Base-by-base conservation (phyloP, 169 alveolate species). In the Fabrea salina region DNA sequence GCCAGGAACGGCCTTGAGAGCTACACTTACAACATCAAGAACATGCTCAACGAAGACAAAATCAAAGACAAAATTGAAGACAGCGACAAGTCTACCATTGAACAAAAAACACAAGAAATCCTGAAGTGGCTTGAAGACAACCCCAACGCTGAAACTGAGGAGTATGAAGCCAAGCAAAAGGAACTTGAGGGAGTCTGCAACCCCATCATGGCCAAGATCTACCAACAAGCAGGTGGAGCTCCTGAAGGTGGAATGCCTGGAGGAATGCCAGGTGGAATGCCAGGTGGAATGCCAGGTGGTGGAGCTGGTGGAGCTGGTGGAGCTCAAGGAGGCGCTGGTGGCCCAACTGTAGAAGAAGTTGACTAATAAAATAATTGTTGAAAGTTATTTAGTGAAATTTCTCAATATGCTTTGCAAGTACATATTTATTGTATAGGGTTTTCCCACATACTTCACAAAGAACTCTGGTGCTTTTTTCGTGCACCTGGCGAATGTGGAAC, bases 201-300 rank as follows among this genome's bases (percentile, higher is more conserved):
- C 82, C 99, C 99, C 41, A 96, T 97, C 87, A 96, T 97, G 84
- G 89, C 96, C 82, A 95, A 90, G 82, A 94, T 94, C 87, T 95
- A 95, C 86, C 95, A 93, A 50, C 95, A 92, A 74, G 91, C 94
- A 16, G 91, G 90, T 43, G 94, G 93, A 53, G 92, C 88, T 25
- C 92, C 85, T 61, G 99, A 97, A 7, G 99, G 98, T 70, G 97
- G 96, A 19, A 84, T 80, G 59, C 81, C 89, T 0, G 97, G 93
- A 0, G 96, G 95, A 44, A 74, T 82, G 93, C 98, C 98, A 47
- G 97, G 96, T 0, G 96, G 95, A 22, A 75, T 86, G 91, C 91
- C 92, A 78, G 92, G 90, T 0, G 98, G 95, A 32, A 89, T 92
- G 97, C 97, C 97, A 82, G 92, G 90, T 0, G 98, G 95, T 88